Percentiles rank a stretch among this genome's conserved stretches.
Evolutionary conservation across 208 protist species (phyloP).

Genomic region (Trypanosoma conorhini): DNA sequence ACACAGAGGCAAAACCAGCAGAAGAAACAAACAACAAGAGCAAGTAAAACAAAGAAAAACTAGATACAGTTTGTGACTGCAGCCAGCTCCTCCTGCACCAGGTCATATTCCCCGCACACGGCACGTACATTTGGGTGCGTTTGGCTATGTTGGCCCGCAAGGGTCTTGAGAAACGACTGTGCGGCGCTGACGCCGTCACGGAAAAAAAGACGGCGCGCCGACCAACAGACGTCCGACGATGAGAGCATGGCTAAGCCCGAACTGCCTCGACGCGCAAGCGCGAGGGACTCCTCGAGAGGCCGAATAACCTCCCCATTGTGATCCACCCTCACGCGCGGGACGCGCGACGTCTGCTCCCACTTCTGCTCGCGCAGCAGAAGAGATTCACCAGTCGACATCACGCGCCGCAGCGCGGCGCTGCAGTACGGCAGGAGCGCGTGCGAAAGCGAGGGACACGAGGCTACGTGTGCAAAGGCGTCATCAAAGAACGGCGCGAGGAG

Average conservation of each 20-base stretch:
- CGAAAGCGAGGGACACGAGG: constrained; percentile 21
- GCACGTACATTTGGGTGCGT: constrained; percentile 5
- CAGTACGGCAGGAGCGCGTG: constrained; percentile 27
- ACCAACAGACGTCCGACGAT: constrained; percentile 13
- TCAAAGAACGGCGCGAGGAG: constrained; percentile 27
- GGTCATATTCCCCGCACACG: constrained; percentile 30
- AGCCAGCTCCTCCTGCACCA: constrained; percentile 17
- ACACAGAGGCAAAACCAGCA: constrained; percentile 3
- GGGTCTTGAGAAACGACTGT: constrained; percentile 26
- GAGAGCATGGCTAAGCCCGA: constrained; percentile 21
- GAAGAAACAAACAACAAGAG: neutral
- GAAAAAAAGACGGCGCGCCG: constrained; percentile 23
- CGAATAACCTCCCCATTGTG: constrained; percentile 3
- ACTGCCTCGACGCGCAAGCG: constrained; percentile 8
- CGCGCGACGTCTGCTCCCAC: neutral
- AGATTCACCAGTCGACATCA: constrained; percentile 10
- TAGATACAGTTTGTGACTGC: constrained; percentile 14
- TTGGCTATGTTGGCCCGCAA: constrained; percentile 14
- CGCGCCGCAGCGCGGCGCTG: constrained; percentile 16
- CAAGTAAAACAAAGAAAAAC: constrained; percentile 20
- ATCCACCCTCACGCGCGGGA: neutral
- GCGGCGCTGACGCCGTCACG: constrained; percentile 19
- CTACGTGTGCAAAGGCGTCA: constrained; percentile 22
- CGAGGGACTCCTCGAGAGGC: constrained; percentile 17
- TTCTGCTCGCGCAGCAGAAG: constrained; percentile 1